Conservation (phyloP, 805 yeast species). For the Citeromyces nyonsensis region DNA sequence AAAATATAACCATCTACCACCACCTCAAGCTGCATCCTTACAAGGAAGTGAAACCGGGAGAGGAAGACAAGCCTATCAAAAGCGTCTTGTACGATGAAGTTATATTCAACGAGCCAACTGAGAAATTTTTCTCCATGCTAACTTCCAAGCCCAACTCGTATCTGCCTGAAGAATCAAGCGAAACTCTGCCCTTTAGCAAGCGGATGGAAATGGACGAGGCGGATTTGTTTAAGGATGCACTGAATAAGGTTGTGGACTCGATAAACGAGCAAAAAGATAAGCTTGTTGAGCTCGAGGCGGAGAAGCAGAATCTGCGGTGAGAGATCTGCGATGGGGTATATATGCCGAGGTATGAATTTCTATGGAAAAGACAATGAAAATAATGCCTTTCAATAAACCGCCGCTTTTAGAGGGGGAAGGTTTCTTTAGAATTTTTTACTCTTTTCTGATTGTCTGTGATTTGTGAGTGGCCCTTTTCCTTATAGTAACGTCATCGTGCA, state of each 20-base stretch:
- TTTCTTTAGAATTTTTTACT: too few species aligned
- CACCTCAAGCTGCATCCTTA: constrained; percentile 88
- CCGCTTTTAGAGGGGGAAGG: too few species aligned
- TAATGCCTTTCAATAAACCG: too few species aligned
- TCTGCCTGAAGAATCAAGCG: constrained; percentile 18
- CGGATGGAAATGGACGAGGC: constrained; percentile 54
- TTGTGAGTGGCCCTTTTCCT: too few species aligned
- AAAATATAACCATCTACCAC: constrained; percentile 74
- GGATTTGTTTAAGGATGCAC: constrained; percentile 28
- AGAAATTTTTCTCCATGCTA: constrained; percentile 63
- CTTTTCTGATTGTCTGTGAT: too few species aligned
- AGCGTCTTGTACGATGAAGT: constrained; percentile 72
- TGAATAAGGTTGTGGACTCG: constrained; percentile 12
- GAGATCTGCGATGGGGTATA: constrained; percentile 1
- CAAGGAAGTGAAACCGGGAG: constrained; percentile 12
- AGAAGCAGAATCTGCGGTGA: constrained; percentile 10
- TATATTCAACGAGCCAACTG: constrained; percentile 93
- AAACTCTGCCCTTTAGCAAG: constrained; percentile 13
- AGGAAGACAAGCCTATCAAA: constrained; percentile 28
- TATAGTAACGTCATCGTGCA: too few species aligned
- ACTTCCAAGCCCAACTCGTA: constrained; percentile 51
- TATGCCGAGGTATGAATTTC: too few species aligned
- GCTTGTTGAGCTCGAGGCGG: constrained; percentile 13
- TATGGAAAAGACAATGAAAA: too few species aligned
- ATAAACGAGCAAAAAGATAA: constrained; percentile 9